Evolutionary conservation across 352 stramenopile genomes (phyloP).

Genomic region (Pilasporangium apinafurcum): DNA sequence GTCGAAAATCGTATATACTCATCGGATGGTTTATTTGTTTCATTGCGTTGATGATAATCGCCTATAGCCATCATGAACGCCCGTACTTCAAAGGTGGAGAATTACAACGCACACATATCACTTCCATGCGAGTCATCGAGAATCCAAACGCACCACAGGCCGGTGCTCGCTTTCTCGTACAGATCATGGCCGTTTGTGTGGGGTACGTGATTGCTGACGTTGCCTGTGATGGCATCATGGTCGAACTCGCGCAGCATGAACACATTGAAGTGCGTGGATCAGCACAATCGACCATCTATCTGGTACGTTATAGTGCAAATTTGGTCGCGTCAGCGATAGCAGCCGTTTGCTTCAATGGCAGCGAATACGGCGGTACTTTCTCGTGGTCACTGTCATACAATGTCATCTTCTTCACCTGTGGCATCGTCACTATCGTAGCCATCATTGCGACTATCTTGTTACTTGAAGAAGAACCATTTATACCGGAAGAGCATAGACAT

Average conservation of each 20-base stretch:
- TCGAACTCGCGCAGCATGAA: conserved; percentile 65
- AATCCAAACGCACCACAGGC: conserved; percentile 35
- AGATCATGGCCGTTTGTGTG: conserved; percentile 50
- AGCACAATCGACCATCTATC: conserved; percentile 63
- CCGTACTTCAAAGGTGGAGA: conserved; percentile 47
- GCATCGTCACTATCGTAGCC: conserved; percentile 24
- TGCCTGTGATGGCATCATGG: conserved; percentile 58
- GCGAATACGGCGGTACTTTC: conserved; percentile 57
- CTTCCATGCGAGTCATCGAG: conserved; percentile 28
- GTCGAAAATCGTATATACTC: conserved; percentile 68
- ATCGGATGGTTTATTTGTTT: conserved; percentile 59
- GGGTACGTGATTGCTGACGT: conserved; percentile 69
- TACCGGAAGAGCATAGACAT: conserved; percentile 15
- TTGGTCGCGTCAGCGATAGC: conserved; percentile 33
- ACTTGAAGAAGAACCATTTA: conserved; percentile 33
- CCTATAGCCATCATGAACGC: conserved; percentile 35
- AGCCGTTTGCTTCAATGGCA: conserved; percentile 56
- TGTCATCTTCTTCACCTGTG: conserved; percentile 47
- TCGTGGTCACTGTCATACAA: conserved; percentile 43
- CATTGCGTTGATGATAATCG: conserved; percentile 35
- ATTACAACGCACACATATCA: conserved; percentile 49
- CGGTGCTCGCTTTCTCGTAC: conserved; percentile 44
- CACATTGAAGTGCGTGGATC: conserved; percentile 52
- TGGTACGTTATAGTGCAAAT: conserved; percentile 45
- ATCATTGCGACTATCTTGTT: conserved; percentile 31